Percentiles rank a stretch among this genome's conserved stretches.
These are phyloP conservation scores for Oryza longistaminata DNA, from an alignment of 176 grass and related monocot genomes.

Conservation along the genomic window DNA sequence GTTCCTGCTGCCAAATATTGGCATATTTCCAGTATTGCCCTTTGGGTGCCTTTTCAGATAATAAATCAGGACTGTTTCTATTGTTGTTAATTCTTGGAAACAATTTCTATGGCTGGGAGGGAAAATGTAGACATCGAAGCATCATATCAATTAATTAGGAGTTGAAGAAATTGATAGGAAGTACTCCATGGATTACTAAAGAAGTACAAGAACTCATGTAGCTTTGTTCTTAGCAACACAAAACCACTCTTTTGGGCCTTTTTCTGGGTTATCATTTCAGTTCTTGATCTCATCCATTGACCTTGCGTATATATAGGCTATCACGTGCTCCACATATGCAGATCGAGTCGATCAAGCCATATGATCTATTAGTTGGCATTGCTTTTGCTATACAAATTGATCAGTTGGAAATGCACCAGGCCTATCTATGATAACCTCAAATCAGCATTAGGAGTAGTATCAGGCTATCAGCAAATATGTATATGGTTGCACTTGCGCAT, in stretches of 20 bases:
- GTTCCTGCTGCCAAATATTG: conserved; percentile 15
- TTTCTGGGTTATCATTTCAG: conserved; percentile 1
- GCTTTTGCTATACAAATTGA: not conserved
- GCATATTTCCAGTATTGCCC: conserved; percentile 37
- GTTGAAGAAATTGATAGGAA: not conserved
- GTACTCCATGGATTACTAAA: not conserved
- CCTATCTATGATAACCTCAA: not conserved
- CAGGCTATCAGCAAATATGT: not conserved
- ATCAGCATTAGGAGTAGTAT: not conserved
- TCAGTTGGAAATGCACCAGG: conserved; percentile 10
- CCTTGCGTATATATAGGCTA: not conserved
- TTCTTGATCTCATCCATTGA: not conserved
- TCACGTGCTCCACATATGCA: not conserved
- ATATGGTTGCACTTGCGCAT: not conserved
- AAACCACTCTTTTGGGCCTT: not conserved
- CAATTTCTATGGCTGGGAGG: not conserved
- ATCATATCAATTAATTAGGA: not conserved
- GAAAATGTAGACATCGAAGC: not conserved
- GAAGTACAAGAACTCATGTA: not conserved
- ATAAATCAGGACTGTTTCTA: not conserved
- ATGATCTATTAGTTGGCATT: not conserved
- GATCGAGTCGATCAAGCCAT: not conserved
- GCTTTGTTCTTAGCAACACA: not conserved
- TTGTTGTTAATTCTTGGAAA: not conserved
- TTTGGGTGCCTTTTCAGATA: not conserved